Conservation (phyloP, 1,284 basidiomycete species). For the Ceratobasidium sp. region DNA sequence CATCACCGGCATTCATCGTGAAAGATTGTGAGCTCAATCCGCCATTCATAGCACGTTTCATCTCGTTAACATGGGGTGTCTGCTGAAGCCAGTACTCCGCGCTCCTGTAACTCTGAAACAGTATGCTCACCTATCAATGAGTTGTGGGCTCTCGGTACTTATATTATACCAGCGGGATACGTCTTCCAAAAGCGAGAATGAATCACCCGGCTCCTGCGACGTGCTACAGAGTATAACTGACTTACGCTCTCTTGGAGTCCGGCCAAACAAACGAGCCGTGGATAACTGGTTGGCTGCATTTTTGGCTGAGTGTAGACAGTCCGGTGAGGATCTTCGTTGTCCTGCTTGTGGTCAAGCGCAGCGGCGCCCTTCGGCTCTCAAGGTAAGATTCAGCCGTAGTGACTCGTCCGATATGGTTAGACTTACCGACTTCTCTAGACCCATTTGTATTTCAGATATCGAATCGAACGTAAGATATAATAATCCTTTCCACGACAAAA, state of each 20-base stretch:
- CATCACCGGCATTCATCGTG: no score
- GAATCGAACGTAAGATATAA: slow-evolving; percentile 1
- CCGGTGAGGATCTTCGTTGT: not conserved
- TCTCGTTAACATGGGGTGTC: no score
- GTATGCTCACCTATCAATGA: no score
- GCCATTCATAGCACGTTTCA: no score
- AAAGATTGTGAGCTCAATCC: no score
- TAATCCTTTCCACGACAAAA: not conserved
- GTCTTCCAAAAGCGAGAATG: no score
- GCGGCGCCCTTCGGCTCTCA: slow-evolving; percentile 1
- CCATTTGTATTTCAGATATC: slow-evolving; percentile 9
- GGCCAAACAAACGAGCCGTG: not conserved
- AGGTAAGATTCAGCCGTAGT: not conserved
- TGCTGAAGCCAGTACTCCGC: no score
- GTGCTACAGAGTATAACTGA: not conserved
- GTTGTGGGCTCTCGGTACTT: no score
- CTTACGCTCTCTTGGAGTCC: not conserved
- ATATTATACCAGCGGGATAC: no score
- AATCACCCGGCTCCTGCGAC: no score
- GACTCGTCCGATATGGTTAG: no score
- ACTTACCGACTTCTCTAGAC: not conserved
- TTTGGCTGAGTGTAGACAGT: not conserved
- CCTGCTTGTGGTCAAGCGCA: not conserved
- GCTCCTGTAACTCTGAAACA: no score
- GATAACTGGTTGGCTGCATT: not conserved